Percentiles rank a stretch among this genome's conserved stretches.
phyloP scores from a whole-genome alignment of 306 rosid species.

The Ormosia semicastrata region DNA sequence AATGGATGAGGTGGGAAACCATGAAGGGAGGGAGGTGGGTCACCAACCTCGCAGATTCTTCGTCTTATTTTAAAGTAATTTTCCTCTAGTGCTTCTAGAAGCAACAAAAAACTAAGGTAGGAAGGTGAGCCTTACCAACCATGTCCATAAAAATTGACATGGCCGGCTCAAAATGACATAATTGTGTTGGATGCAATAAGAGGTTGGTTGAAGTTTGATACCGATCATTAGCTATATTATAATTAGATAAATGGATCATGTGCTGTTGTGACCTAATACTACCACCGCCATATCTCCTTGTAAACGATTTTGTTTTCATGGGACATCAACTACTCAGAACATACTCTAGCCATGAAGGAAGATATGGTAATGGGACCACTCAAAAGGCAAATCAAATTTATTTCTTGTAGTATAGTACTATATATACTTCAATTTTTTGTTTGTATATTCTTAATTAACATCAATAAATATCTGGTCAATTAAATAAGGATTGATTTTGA shows the following conservation, averaged over 20 bases:
- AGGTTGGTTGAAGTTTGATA: constrained; percentile 36
- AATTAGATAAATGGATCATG: not conserved
- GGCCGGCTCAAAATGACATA: constrained; percentile 37
- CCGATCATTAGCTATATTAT: not conserved
- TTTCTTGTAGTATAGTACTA: not conserved
- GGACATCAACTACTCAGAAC: constrained; percentile 1
- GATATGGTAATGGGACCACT: constrained; percentile 20
- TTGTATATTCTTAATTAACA: not conserved
- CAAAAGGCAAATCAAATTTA: not conserved
- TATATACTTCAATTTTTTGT: not conserved
- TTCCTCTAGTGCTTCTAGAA: constrained; percentile 42
- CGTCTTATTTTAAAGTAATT: not conserved
- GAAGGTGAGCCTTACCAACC: constrained; percentile 53
- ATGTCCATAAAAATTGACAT: constrained; percentile 33
- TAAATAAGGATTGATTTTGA: not conserved
- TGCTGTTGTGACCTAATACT: not conserved
- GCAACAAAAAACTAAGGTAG: constrained; percentile 40
- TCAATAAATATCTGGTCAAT: not conserved
- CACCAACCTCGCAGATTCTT: constrained; percentile 23
- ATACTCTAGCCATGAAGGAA: constrained; percentile 16
- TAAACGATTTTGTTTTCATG: not conserved
- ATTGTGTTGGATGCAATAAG: constrained; percentile 19
- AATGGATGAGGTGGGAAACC: constrained; percentile 42
- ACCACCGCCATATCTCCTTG: not conserved
- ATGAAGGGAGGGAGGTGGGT: constrained; percentile 21